phyloP scores from a whole-genome alignment of 23 red algal genomes.

The Cyanidioschyzon merolae region DNA sequence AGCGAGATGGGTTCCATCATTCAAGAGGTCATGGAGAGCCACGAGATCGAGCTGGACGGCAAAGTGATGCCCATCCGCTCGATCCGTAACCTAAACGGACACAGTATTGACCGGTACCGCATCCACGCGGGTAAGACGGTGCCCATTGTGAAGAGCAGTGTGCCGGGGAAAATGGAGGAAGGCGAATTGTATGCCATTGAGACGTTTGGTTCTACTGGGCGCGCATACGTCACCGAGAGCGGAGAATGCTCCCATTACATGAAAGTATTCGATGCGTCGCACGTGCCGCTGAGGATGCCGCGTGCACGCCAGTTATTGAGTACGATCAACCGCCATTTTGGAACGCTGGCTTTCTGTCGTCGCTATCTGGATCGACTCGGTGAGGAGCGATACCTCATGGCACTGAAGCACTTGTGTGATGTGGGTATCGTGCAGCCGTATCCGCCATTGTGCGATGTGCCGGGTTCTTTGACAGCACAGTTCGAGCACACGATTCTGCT shows the following conservation, averaged over 20 bases:
- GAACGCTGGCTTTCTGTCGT: slow-evolving; percentile 95
- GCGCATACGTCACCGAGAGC: slow-evolving; percentile 81
- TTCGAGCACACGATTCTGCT: slow-evolving; percentile 95
- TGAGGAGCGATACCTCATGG: slow-evolving; percentile 92
- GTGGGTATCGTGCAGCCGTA: slow-evolving; percentile 84
- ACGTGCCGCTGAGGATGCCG: slow-evolving; percentile 63
- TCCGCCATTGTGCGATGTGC: slow-evolving; percentile 83
- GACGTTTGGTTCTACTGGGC: slow-evolving; percentile 94
- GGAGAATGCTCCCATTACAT: slow-evolving; percentile 99
- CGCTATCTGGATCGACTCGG: slow-evolving; percentile 93
- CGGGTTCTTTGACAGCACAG: slow-evolving; percentile 88
- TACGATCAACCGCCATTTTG: slow-evolving; percentile 96
- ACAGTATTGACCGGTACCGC: slow-evolving; percentile 91
- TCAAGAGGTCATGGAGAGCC: slow-evolving; percentile 96
- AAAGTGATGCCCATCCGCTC: slow-evolving; percentile 68
- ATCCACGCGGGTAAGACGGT: slow-evolving; percentile 99
- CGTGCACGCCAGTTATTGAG: slow-evolving; percentile 57
- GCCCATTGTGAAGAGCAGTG: slow-evolving; percentile 75
- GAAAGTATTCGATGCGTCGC: slow-evolving; percentile 74
- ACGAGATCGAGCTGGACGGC: slow-evolving; percentile 91
- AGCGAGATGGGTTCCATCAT: slow-evolving; percentile 87
- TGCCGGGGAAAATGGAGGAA: slow-evolving; percentile 85
- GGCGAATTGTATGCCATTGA: slow-evolving; percentile 98
- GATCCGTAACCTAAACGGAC: slow-evolving; percentile 89
- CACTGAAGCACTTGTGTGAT: slow-evolving; percentile 75